These are phyloP conservation scores for Aspergillus cejpii DNA, from an alignment of 2,329 filamentous ascomycete species.

Conservation along the genomic window DNA sequence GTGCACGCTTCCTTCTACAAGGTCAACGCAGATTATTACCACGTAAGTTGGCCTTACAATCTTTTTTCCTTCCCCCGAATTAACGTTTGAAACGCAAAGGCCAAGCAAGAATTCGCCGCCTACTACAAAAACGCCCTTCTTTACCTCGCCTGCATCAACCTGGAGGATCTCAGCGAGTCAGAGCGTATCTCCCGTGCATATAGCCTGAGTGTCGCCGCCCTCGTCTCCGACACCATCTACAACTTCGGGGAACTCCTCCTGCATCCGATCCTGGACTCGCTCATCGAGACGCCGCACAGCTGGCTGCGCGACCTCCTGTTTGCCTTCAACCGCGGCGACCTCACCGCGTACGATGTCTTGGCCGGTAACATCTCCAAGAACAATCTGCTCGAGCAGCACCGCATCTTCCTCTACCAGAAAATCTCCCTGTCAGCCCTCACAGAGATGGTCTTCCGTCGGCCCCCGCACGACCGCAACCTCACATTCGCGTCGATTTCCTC, in stretches of 20 bases:
- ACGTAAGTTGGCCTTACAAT: constrained; percentile 44
- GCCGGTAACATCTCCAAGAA: constrained; percentile 75
- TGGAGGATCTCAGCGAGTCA: constrained; percentile 62
- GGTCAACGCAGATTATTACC: constrained; percentile 90
- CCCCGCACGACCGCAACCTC: constrained; percentile 92
- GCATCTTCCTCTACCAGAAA: constrained; percentile 86
- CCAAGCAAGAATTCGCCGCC: constrained; percentile 84
- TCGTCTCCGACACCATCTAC: constrained; percentile 94
- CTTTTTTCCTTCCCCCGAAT: background rate
- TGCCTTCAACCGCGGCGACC: constrained; percentile 92
- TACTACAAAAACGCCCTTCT: constrained; percentile 98
- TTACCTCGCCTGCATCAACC: constrained; percentile 91
- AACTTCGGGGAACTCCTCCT: constrained; percentile 99
- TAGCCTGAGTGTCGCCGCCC: constrained; percentile 83
- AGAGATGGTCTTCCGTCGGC: constrained; percentile 90
- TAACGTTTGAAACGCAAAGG: constrained; percentile 32
- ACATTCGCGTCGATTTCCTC: constrained; percentile 79
- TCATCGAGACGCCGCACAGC: constrained; percentile 65
- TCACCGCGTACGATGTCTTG: constrained; percentile 77
- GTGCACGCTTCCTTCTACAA: constrained; percentile 96
- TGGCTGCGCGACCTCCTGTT: constrained; percentile 97
- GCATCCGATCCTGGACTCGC: constrained; percentile 86
- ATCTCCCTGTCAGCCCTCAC: constrained; percentile 95
- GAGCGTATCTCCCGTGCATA: constrained; percentile 82
- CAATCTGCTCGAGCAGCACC: constrained; percentile 69